These are phyloP conservation scores for Casuarina cunninghamiana DNA, from an alignment of 306 rosid genomes.

Conservation along the genomic window DNA sequence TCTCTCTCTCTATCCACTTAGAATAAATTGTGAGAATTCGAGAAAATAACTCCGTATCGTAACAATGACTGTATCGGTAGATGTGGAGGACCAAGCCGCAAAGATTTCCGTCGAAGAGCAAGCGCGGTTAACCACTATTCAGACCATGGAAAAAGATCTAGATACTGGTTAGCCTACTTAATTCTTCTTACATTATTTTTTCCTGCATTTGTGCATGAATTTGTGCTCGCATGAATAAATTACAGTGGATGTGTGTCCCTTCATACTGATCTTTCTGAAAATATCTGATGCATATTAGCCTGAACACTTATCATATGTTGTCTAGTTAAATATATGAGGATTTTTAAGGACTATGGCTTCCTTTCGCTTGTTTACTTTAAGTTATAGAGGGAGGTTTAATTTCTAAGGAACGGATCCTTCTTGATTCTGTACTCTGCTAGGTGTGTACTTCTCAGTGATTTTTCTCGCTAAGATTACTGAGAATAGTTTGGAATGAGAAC, in stretches of 20 bases:
- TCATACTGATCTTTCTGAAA: background rate
- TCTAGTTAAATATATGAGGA: background rate
- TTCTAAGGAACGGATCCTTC: background rate
- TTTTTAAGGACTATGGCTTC: background rate
- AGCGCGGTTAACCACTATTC: slow-evolving; percentile 58
- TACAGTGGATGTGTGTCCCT: background rate
- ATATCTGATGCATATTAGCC: background rate
- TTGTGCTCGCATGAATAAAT: background rate
- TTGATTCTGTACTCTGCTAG: background rate
- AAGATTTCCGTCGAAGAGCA: slow-evolving; percentile 83
- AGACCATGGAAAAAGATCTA: slow-evolving; percentile 61
- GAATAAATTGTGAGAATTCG: background rate
- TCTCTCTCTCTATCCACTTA: background rate
- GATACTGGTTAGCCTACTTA: slow-evolving; percentile 46
- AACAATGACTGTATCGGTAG: slow-evolving; percentile 27
- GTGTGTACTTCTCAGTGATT: background rate
- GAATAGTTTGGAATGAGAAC: background rate
- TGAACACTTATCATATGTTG: background rate
- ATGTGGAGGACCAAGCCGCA: slow-evolving; percentile 84
- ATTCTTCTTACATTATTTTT: slow-evolving; percentile 2
- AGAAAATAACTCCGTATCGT: background rate
- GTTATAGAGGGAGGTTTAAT: background rate
- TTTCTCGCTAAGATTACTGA: background rate
- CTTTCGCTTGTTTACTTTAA: background rate
- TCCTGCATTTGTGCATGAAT: background rate